Conservation (phyloP, 164 flowering plant genomes). For the Vitis rupestris region DNA sequence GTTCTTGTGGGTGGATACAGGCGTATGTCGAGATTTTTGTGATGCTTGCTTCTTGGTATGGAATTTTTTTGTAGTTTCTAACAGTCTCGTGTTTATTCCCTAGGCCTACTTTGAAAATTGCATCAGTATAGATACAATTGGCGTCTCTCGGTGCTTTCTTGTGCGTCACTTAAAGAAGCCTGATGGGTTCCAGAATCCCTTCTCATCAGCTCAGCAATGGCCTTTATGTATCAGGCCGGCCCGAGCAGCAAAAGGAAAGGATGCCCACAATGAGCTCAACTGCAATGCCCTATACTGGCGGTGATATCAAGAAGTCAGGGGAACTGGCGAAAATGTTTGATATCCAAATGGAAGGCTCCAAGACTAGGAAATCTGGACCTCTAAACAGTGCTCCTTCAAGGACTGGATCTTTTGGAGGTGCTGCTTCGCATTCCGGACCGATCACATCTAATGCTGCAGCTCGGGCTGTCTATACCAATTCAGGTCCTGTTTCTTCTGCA, state of each 20-base stretch:
- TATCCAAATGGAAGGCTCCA: constrained; percentile 75
- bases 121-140: too few species aligned
- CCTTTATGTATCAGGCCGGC: constrained; percentile 89
- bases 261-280: constrained; percentile 83
- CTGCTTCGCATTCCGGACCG: constrained; percentile 84
- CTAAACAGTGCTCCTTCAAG: constrained; percentile 71
- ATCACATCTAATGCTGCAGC: constrained; percentile 52
- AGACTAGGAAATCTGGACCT: constrained; percentile 91
- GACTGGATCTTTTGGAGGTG: constrained; percentile 88
- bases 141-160: too few species aligned
- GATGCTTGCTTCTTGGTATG: too few species aligned
- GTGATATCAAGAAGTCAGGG: constrained; percentile 96
- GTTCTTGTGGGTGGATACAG: too few species aligned
- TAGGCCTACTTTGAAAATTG: too few species aligned
- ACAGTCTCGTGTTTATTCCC: too few species aligned
- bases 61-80: too few species aligned
- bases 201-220: constrained; percentile 94
- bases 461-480: constrained; percentile 31
- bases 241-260: constrained; percentile 92
- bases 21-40: too few species aligned
- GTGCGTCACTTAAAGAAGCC: constrained; percentile 2
- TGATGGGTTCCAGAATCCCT: constrained; percentile 94
- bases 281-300: constrained; percentile 97
- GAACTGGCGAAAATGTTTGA: constrained; percentile 99
- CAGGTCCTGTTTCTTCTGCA: constrained; percentile 45